Evolutionary conservation across 805 yeast genomes (phyloP), one percentile per base, ranked within the genome.

Genomic region (Lipomyces yamadae): DNA sequence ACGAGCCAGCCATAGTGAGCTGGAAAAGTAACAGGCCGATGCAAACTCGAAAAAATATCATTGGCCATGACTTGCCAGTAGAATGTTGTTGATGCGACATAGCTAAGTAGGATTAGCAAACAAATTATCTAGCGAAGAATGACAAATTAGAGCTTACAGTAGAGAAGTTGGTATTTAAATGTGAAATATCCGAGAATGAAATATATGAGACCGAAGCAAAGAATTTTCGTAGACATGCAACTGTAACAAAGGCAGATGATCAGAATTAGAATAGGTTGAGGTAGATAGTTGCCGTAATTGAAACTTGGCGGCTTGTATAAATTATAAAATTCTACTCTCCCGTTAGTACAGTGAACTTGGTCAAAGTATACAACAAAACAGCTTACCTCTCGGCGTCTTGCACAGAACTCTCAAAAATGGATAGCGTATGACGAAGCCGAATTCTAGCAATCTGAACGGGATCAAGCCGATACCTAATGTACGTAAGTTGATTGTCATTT

Each of bases 71-170:
- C 75, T 90, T 90, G 0, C 98, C 99, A 0, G 97, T 94, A 0
- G 97, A 92, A 78, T 95, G 98, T 50, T 96, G 97, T 8, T 96
- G 92, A 77, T 95, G 98, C 45, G 92, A 92, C 80, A 95, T 89
- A 0, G 97, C 65, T 63, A 59, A 10, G 11, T 32, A 4, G 3
- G 5, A 13, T 13, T 24, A 24, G 54, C 35, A 32, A 15, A 42
- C 24, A 8, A 13, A 37, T 39, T 39, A 56, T 13, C 34, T 11
- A 42, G 24, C n/a, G 13, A 59, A 24, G 34, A 33, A 24, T 11
- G n/a, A 37, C 39, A 13, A 37, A 37, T 11, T 37, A 37, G 11
- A 8, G 60, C 66, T 55, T 63, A 63, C 66, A 66, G 76, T 91
- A 94, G 70, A 95, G 81, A 67, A 94, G 81, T 77, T 92, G 97